These are phyloP conservation scores for Heterobasidion occidentale DNA, from an alignment of 1,284 basidiomycete genomes.

Conservation along the genomic window DNA sequence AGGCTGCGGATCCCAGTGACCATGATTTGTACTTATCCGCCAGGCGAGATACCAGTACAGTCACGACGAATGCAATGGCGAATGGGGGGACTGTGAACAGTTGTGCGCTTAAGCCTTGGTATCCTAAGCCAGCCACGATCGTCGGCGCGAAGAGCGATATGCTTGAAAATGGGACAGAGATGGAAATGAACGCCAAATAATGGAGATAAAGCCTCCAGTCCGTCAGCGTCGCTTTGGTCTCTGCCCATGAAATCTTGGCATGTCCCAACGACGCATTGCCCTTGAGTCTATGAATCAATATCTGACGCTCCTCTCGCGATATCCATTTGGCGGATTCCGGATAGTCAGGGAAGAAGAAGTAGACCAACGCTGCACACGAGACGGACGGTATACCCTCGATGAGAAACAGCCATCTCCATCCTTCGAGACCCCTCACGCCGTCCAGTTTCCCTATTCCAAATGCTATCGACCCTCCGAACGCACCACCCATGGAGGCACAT, in stretches of 20 bases:
- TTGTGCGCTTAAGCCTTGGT: constrained; percentile 37
- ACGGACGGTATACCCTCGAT: constrained; percentile 39
- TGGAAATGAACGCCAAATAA: constrained; percentile 23
- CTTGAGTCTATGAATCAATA: constrained; percentile 19
- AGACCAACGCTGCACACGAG: constrained; percentile 27
- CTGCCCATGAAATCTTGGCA: constrained; percentile 20
- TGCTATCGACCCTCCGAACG: constrained; percentile 35
- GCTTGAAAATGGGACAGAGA: constrained; percentile 26
- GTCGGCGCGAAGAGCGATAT: constrained; percentile 28
- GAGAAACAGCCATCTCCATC: constrained; percentile 36
- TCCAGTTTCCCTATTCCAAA: constrained; percentile 28
- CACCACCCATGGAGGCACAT: constrained; percentile 32
- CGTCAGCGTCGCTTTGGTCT: constrained; percentile 19
- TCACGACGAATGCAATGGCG: constrained; percentile 28
- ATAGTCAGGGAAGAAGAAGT: constrained; percentile 35
- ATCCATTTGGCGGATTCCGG: constrained; percentile 35
- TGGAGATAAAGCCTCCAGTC: constrained; percentile 25
- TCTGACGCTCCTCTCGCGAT: constrained; percentile 20
- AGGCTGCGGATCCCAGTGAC: constrained; percentile 9
- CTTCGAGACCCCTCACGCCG: constrained; percentile 20
- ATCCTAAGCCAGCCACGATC: constrained; percentile 34
- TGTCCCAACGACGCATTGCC: constrained; percentile 20
- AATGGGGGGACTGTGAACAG: constrained; percentile 53
- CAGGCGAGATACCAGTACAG: constrained; percentile 15
- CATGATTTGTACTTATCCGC: constrained; percentile 15